These are phyloP conservation scores for Aspergillus kassunensis DNA, from an alignment of 495 filamentous ascomycete genomes.

Conservation along the genomic window DNA sequence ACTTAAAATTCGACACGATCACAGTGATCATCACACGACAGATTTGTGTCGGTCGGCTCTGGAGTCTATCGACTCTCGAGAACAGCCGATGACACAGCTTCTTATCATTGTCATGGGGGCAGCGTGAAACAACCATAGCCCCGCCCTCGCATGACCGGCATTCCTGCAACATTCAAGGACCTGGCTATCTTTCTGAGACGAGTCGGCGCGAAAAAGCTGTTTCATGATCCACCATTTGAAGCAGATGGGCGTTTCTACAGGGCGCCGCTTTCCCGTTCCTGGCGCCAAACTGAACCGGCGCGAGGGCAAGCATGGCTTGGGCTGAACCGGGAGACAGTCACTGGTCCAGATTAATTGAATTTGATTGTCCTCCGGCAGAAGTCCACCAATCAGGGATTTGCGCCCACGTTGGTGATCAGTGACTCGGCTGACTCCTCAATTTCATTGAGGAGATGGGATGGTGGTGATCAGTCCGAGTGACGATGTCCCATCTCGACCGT, in stretches of 20 bases:
- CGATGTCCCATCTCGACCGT: background rate
- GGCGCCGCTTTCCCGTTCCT: slow-evolving; percentile 20
- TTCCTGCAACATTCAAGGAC: background rate
- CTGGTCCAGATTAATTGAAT: slow-evolving; percentile 11
- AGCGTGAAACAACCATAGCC: background rate
- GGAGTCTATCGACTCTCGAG: no score
- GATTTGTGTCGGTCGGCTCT: no score
- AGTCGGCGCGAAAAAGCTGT: slow-evolving; percentile 10
- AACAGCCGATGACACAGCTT: background rate
- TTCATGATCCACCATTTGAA: slow-evolving; percentile 20
- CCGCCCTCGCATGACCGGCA: background rate
- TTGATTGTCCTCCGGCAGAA: background rate
- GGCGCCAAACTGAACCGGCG: slow-evolving; percentile 17
- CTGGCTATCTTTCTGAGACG: slow-evolving; percentile 15
- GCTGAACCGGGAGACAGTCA: background rate
- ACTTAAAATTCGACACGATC: background rate
- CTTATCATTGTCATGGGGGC: background rate
- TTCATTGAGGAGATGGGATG: no score
- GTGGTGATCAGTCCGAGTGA: background rate
- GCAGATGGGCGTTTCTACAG: slow-evolving; percentile 17
- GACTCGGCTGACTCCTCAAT: slow-evolving; percentile 1
- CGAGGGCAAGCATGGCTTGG: slow-evolving; percentile 1
- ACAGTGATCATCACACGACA: background rate
- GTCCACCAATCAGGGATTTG: slow-evolving; percentile 1
- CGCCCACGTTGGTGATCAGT: background rate